Evolutionary conservation across 495 filamentous ascomycete species (phyloP).

Genomic region (Monascus purpureus): DNA sequence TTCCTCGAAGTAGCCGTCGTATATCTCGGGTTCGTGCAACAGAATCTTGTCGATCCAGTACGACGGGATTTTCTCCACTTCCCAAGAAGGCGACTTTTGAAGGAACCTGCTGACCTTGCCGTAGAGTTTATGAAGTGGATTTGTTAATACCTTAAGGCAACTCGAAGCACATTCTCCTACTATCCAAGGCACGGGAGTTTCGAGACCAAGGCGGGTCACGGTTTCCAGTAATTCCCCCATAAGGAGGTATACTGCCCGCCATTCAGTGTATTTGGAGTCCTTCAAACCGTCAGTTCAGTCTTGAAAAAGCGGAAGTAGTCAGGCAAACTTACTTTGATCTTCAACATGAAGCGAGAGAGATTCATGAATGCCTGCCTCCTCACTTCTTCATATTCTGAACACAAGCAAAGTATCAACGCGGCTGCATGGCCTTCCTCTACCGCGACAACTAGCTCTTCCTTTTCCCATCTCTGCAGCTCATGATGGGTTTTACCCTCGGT

Average conservation of each 20-base stretch:
- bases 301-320: neutral
- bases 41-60: slow-evolving; percentile 62
- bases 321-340: slow-evolving; percentile 37
- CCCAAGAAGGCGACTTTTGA: slow-evolving; percentile 59
- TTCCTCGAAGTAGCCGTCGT: slow-evolving; percentile 63
- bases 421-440: slow-evolving; percentile 57
- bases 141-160: slow-evolving; percentile 49
- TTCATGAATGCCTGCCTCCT: slow-evolving; percentile 60
- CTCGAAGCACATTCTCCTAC: slow-evolving; percentile 60
- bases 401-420: slow-evolving; percentile 58
- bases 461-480: slow-evolving; percentile 46
- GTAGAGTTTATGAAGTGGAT: slow-evolving; percentile 75
- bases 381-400: slow-evolving; percentile 57
- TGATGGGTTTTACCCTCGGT: slow-evolving; percentile 27
- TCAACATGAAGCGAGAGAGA: slow-evolving; percentile 47
- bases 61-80: slow-evolving; percentile 54
- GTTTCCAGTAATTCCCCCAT: slow-evolving; percentile 69
- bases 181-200: slow-evolving; percentile 53
- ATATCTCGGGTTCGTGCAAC: slow-evolving; percentile 51
- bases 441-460: slow-evolving; percentile 58
- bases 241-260: slow-evolving; percentile 59
- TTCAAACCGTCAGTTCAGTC: slow-evolving; percentile 8
- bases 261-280: slow-evolving; percentile 59
- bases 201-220: slow-evolving; percentile 36
- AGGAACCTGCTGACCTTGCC: slow-evolving; percentile 78